These are phyloP conservation scores for Sporothrix dimorphospora DNA, from an alignment of 2,329 filamentous ascomycete genomes.

Conservation along the genomic window DNA sequence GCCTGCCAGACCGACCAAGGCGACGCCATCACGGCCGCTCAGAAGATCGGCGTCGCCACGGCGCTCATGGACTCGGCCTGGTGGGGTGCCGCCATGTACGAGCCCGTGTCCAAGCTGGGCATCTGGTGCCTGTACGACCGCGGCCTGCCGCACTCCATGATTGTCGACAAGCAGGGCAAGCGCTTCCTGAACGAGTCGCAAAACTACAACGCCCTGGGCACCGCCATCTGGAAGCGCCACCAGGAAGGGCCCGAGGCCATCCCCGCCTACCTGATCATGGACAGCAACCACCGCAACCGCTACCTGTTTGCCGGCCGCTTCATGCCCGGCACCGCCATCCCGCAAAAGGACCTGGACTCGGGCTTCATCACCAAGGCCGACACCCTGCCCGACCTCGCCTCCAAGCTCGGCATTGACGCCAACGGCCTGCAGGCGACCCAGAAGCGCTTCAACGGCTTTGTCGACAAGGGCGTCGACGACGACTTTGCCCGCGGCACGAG, in stretches of 20 bases:
- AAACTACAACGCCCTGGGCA: conserved; percentile 39
- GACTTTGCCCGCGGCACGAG: conserved; percentile 42
- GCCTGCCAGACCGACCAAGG: conserved; percentile 38
- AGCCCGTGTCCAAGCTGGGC: conserved; percentile 35
- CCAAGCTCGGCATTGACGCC: conserved; percentile 33
- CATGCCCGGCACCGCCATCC: conserved; percentile 31
- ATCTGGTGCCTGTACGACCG: conserved; percentile 40
- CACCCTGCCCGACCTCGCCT: conserved; percentile 32
- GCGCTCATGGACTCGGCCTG: conserved; percentile 42
- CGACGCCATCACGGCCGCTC: conserved; percentile 39
- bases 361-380: conserved; percentile 54
- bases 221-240: conserved; percentile 34
- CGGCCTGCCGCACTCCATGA: conserved; percentile 41
- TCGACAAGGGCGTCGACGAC: conserved; percentile 42
- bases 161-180: conserved; percentile 41
- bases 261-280: conserved; percentile 40
- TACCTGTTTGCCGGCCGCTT: conserved; percentile 37
- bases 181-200: conserved; percentile 44
- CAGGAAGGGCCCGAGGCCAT: conserved; percentile 17
- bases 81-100: conserved; percentile 42
- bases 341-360: conserved; percentile 33
- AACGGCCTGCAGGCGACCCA: conserved; percentile 8
- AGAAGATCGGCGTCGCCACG: conserved; percentile 39
- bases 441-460: conserved; percentile 22
- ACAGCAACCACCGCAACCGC: conserved; percentile 39